Percentiles rank a stretch among this genome's conserved stretches.
phyloP scores from a whole-genome alignment of 345 rosid species.

The Populus pruinosa region DNA sequence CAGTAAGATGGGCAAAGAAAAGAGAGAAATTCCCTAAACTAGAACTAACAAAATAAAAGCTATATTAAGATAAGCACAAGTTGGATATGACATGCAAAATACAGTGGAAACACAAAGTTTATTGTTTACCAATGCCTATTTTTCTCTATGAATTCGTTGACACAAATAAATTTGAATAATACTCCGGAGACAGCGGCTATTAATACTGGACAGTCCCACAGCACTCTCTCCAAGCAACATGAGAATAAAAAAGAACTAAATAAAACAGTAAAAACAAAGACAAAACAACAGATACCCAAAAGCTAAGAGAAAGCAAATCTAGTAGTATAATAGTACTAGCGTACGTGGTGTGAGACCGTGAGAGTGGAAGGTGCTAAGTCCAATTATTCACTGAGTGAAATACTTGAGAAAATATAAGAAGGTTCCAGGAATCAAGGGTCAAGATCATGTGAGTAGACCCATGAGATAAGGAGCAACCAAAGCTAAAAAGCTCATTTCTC shows the following conservation, averaged over 20 bases:
- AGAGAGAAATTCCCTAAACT: neutral
- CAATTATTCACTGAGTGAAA: constrained; percentile 29
- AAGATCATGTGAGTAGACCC: constrained; percentile 58
- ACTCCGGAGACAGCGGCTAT: constrained; percentile 66
- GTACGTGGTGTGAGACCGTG: constrained; percentile 5
- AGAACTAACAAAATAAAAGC: neutral
- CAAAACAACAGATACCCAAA: constrained; percentile 15
- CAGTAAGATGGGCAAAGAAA: neutral
- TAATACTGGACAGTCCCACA: constrained; percentile 60
- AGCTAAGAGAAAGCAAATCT: constrained; percentile 21
- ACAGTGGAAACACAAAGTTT: neutral
- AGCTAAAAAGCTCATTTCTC: neutral
- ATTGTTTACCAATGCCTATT: neutral
- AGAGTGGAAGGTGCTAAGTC: constrained; percentile 25
- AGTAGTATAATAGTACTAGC: neutral
- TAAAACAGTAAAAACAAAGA: constrained; percentile 6
- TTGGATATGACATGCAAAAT: neutral
- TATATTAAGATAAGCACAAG: neutral
- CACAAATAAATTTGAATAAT: neutral
- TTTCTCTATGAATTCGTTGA: neutral
- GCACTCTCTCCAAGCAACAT: constrained; percentile 44
- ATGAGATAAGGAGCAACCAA: constrained; percentile 30
- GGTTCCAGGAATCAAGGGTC: constrained; percentile 96
- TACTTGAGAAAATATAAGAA: constrained; percentile 52
- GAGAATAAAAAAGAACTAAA: constrained; percentile 12